phyloP scores from a whole-genome alignment of 2,329 filamentous ascomycete genomes.

The Ophiostoma montium region DNA sequence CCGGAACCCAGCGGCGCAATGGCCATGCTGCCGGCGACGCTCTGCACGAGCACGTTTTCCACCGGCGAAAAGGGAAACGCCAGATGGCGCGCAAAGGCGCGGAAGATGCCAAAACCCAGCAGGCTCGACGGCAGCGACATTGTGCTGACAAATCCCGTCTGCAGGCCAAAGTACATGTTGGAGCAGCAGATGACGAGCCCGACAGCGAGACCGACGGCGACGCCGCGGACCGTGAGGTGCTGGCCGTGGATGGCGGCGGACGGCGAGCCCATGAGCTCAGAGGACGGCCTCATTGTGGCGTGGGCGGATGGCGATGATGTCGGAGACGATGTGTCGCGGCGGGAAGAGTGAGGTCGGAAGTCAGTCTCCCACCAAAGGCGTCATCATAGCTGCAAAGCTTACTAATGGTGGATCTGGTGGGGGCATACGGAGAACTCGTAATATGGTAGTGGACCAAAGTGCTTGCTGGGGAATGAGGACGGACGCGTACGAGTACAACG shows the following conservation, averaged over 20 bases:
- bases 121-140: slow-evolving; percentile 97
- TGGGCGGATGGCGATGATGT: not conserved
- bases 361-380: no score
- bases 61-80: slow-evolving; percentile 78
- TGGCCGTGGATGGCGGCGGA: slow-evolving; percentile 27
- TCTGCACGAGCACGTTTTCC: slow-evolving; percentile 94
- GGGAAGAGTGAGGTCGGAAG: not conserved
- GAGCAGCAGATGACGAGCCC: slow-evolving; percentile 88
- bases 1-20: slow-evolving; percentile 95
- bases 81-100: slow-evolving; percentile 56
- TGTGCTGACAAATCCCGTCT: slow-evolving; percentile 40
- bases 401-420: no score
- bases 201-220: slow-evolving; percentile 67
- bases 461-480: no score
- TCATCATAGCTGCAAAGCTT: no score
- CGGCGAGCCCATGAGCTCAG: slow-evolving; percentile 3
- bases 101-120: slow-evolving; percentile 91
- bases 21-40: slow-evolving; percentile 85
- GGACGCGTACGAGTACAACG: no score
- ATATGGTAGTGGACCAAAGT: no score
- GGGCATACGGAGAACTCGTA: no score
- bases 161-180: slow-evolving; percentile 95
- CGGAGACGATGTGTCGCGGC: no score
- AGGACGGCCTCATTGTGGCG: slow-evolving; percentile 5
- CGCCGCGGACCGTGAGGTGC: slow-evolving; percentile 74